Conservation (phyloP, 139 green algal species). For the Volvox reticuliferus region DNA sequence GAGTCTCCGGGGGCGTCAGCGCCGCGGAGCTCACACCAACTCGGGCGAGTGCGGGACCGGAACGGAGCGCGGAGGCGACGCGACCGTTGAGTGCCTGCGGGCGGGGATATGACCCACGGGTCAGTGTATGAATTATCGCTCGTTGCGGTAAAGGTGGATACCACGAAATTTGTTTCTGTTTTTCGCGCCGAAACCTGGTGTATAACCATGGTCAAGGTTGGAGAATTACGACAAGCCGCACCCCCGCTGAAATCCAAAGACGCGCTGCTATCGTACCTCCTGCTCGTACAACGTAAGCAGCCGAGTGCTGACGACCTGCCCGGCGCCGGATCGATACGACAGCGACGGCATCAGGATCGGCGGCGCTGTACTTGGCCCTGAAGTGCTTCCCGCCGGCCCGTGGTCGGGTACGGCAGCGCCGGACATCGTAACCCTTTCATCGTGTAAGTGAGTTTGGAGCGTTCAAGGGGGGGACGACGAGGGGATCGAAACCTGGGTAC, state of each 20-base stretch:
- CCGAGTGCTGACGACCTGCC: background rate
- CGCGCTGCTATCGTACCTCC: background rate
- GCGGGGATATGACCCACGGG: background rate
- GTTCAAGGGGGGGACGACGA: background rate
- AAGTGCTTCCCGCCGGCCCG: no score
- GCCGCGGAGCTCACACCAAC: background rate
- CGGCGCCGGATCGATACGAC: background rate
- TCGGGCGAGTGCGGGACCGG: background rate
- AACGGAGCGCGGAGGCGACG: background rate
- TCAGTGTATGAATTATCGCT: background rate
- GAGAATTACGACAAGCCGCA: no score
- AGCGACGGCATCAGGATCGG: background rate
- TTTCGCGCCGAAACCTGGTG: no score
- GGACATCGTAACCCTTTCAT: no score
- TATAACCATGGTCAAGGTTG: no score
- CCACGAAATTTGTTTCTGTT: no score
- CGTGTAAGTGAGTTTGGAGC: background rate
- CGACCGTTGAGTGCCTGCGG: background rate
- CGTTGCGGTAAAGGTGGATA: no score
- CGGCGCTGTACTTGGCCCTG: background rate
- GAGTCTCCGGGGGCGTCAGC: conserved; percentile 16
- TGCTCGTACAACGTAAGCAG: conserved; percentile 35
- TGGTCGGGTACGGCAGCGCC: no score
- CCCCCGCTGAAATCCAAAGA: no score
- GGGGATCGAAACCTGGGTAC: background rate